Base-by-base conservation (phyloP, 345 rosid species). In the Lepidium africanum region DNA sequence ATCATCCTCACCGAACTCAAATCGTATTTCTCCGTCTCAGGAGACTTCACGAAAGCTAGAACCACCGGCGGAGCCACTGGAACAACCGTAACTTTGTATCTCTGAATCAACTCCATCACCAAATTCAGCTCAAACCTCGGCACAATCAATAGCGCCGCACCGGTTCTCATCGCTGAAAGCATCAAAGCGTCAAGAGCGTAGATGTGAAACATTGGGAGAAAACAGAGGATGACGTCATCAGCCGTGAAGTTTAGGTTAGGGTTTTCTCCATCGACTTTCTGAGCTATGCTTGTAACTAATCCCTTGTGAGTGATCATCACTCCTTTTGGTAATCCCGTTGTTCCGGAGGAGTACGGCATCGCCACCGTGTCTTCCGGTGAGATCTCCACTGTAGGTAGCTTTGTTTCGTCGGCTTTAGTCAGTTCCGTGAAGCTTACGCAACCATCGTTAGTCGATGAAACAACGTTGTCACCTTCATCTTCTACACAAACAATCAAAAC, bases 231-330 rank as follows among this genome's bases (percentile, higher is more conserved):
- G 72, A 89, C 96, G 42, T 91, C 99, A 54, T 81, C 80, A 1
- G 73, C 73, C 42, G 79, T 81, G 57, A 81, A 83, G 59, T 89
- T 76, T 10, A 91, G 51, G 62, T 94, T 91, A 0, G 99, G 96
- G 57, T 94, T 94, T 30, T 94, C 99, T 11, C 99, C 99, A 59
- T 91, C 97, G 0, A 91, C 95, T 54, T 87, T 95, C 56, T 94
- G 99, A 0, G 95, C 95, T 25, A 89, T 84, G 65, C 95, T 91
- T 0, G 97, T 91, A 10, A 91, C 83, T 0, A 87, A 76, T 0
- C 96, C 86, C 63, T 82, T 84, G 77, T 94, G 99, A 0, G 95
- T 91, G 5, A 94, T 40, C 95, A 91, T 87, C 48, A 91, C 99
- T 3, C 99, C 99, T 40, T 94, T 94, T 0, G 99, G 99, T 4